These are phyloP conservation scores for Citrus sinensis DNA, from an alignment of 345 rosid genomes.

Conservation along the genomic window DVS_A1.0 CM039164.1:24400501-24401000, in stretches of 20 bases:
- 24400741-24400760: slow-evolving; percentile 27
- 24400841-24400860: neutral
- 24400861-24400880: slow-evolving; percentile 9
- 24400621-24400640: neutral
- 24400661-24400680: slow-evolving; percentile 27
- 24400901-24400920: slow-evolving; percentile 57
- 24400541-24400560: slow-evolving; percentile 1
- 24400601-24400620: neutral
- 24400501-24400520: neutral
- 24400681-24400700: slow-evolving; percentile 3
- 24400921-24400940: slow-evolving; percentile 51
- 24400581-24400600: neutral
- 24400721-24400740: slow-evolving; percentile 22
- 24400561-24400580: slow-evolving; percentile 1
- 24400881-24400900: slow-evolving; percentile 31
- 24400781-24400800: too few species aligned
- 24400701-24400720: slow-evolving; percentile 34
- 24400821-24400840: too few species aligned
- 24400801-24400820: too few species aligned
- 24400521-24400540: neutral
- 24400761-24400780: slow-evolving; percentile 10
- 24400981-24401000: neutral
- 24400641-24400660: slow-evolving; percentile 13
- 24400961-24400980: slow-evolving; percentile 32
- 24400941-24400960: slow-evolving; percentile 63